Base-by-base conservation (phyloP, 495 filamentous ascomycete genomes). In the Staphylotrichum tortipilum region DNA sequence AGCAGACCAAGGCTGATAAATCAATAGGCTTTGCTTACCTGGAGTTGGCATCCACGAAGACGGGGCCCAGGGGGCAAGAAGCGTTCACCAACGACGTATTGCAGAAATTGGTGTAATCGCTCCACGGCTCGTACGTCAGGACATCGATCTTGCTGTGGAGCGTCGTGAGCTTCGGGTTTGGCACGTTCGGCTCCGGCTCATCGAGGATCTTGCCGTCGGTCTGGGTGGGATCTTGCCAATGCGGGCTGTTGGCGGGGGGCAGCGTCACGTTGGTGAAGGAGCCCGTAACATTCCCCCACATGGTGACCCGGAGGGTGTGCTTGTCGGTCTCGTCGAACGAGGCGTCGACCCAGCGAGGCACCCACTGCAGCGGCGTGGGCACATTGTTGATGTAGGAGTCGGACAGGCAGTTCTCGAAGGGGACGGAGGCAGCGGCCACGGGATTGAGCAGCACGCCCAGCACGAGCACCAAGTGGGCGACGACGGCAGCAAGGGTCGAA, bases 281-380 rank as follows among this genome's bases (percentile, higher is more conserved):
- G 7, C 92, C 92, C 22, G 82, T 83, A 18, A 97, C 88, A 66
- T 96, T 95, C 19, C 90, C 90, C 69, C 88, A 96, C 18, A 95
- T 80, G 1, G 82, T 95, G 23, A 96, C 69, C 49, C 79, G 79
- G 24, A 98, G 70, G 31, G 80, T 80, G 59, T 89, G 79, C 42
- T 75, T 77, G 10, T 77, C 67, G 17, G 68, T 62, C 19, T 78
- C 68, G 55, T 89, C 76, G 69, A 94, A 94, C 11, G 66, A 68
- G 48, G 86, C 94, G 55, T 81, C 78, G 49, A 94, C 75, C 48
- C 76, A 76, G 11, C 80, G 55, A 1, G 92, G 90, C 8, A 80
- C 72, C 65, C 89, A 95, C 71, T 98, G 94, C n/a, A 97, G 72
- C 47, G 53, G 53, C 14, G 54, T 46, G 62, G 77, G 55, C 51